Evolutionary conservation across 202 grass and related monocot genomes (phyloP).

Genomic region (Setaria viridis): DNA sequence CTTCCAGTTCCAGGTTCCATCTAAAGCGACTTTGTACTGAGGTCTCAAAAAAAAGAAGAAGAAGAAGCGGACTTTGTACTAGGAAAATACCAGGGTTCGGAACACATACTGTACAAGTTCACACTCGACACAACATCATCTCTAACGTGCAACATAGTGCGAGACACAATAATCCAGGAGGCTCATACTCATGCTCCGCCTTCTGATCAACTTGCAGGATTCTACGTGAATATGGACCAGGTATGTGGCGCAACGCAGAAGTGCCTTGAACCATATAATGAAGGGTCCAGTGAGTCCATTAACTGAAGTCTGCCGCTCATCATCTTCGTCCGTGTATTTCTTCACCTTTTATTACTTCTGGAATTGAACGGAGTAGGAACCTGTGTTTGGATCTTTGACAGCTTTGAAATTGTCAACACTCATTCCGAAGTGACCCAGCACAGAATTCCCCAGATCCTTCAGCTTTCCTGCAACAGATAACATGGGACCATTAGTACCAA

Average conservation of each 20-base stretch:
- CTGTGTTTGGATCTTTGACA: slow-evolving; percentile 86
- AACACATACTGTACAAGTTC: not conserved
- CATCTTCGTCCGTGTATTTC: slow-evolving; percentile 22
- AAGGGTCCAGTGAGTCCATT: not conserved
- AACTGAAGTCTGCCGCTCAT: not conserved
- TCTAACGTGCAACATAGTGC: not conserved
- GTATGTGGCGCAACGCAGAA: not conserved
- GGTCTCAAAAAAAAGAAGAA: no score
- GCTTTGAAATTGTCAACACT: slow-evolving; percentile 90
- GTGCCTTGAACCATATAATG: not conserved
- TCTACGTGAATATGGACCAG: not conserved
- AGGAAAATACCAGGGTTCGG: not conserved
- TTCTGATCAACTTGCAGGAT: not conserved
- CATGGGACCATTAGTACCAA: not conserved
- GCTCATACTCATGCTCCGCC: not conserved
- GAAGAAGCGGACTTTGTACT: no score
- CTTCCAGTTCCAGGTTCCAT: no score
- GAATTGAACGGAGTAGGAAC: slow-evolving; percentile 82
- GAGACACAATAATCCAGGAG: not conserved
- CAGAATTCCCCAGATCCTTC: slow-evolving; percentile 92
- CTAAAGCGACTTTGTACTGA: no score
- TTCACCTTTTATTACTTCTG: slow-evolving; percentile 44
- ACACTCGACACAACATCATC: not conserved
- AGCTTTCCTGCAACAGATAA: slow-evolving; percentile 67
- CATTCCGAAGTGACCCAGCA: slow-evolving; percentile 90